phyloP scores from a whole-genome alignment of 139 green algal genomes.

The Tetratostichococcus sp. region DNA sequence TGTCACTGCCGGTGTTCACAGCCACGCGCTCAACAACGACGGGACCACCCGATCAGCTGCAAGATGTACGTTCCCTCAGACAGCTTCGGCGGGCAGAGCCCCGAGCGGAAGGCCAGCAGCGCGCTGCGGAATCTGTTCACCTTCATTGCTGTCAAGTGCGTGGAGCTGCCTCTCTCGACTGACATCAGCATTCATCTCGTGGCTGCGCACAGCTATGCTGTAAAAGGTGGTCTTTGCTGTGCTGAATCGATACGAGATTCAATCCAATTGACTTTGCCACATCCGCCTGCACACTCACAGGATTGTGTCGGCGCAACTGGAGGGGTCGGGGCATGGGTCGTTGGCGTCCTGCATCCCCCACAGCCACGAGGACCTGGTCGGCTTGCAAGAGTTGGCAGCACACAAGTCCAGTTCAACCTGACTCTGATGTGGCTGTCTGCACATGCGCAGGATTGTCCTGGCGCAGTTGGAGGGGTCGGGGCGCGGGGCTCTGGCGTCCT shows the following conservation, averaged over 20 bases:
- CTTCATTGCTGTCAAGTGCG: constrained; percentile 61
- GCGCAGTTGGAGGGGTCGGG: constrained; percentile 69
- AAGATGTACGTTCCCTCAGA: constrained; percentile 14
- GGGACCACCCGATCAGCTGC: background rate
- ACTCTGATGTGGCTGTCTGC: background rate
- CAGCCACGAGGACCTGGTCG: constrained; percentile 13
- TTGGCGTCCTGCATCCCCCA: constrained; percentile 48
- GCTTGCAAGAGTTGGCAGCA: too few relatives aligned
- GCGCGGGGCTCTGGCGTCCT: constrained; percentile 44
- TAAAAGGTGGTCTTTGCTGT: too few relatives aligned
- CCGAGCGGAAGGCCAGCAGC: constrained; percentile 61
- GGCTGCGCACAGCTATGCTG: too few relatives aligned
- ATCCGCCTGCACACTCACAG: too few relatives aligned
- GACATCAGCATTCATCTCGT: too few relatives aligned
- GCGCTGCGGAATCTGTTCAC: constrained; percentile 68
- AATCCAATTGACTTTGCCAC: too few relatives aligned
- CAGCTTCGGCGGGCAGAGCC: constrained; percentile 66
- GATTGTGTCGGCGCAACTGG: constrained; percentile 51
- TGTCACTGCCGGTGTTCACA: too few relatives aligned
- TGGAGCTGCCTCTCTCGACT: too few relatives aligned
- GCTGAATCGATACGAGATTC: too few relatives aligned
- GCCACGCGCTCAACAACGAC: background rate
- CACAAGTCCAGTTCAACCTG: background rate
- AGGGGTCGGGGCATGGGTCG: constrained; percentile 57
- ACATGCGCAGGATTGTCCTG: constrained; percentile 36